Conservation (phyloP, 768 basidiomycete genomes). For the Podaxis pistillaris region DNA sequence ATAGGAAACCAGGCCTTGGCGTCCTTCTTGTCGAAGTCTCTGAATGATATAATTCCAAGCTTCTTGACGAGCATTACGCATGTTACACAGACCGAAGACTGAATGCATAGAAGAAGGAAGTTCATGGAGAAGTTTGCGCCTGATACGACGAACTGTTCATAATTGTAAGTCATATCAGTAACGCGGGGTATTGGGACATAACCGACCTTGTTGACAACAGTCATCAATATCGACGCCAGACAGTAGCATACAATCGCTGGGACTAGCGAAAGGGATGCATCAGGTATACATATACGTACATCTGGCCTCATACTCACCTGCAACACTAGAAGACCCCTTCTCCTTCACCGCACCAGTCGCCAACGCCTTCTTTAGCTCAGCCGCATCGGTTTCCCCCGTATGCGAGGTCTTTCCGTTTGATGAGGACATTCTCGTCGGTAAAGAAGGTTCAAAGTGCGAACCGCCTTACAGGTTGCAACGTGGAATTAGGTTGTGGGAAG, state of each 20-base stretch:
- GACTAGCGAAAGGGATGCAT: constrained; percentile 40
- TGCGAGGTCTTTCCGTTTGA: constrained; percentile 17
- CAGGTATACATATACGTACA: not conserved
- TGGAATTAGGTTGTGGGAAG: not conserved
- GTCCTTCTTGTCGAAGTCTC: constrained; percentile 77
- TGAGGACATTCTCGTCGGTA: constrained; percentile 6
- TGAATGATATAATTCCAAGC: constrained; percentile 77
- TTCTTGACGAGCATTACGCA: constrained; percentile 78
- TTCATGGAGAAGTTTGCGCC: constrained; percentile 95
- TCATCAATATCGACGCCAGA: constrained; percentile 93
- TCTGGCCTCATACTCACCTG: constrained; percentile 23
- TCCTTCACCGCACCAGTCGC: constrained; percentile 30
- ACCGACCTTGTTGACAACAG: constrained; percentile 89
- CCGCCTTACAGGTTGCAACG: constrained; percentile 1
- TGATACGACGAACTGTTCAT: constrained; percentile 84
- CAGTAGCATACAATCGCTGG: constrained; percentile 89
- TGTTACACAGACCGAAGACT: constrained; percentile 81
- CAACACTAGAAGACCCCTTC: constrained; percentile 24
- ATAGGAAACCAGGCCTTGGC: constrained; percentile 95
- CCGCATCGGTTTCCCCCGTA: constrained; percentile 32
- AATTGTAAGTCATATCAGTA: not conserved
- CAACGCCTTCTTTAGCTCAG: constrained; percentile 49
- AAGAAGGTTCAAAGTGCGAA: not conserved
- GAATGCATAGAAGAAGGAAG: constrained; percentile 89
- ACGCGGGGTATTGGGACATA: not conserved